Conservation (phyloP, 2,329 filamentous ascomycete species). For the Ophiostoma quercus region DNA sequence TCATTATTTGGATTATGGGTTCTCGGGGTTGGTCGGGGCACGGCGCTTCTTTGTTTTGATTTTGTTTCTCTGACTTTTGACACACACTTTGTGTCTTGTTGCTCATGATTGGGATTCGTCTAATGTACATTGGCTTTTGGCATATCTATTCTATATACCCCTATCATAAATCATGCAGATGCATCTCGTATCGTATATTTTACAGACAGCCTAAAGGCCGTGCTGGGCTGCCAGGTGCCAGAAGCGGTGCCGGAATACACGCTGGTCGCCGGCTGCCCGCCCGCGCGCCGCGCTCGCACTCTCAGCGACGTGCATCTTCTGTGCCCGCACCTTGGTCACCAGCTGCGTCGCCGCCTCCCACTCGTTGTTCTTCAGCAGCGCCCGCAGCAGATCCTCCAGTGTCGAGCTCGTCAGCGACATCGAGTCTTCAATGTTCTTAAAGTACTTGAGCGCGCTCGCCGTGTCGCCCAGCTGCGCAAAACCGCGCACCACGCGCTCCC, state of each 20-base stretch:
- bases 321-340: constrained; percentile 30
- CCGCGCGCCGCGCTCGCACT: constrained; percentile 27
- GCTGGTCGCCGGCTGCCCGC: constrained; percentile 23
- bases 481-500: constrained; percentile 64
- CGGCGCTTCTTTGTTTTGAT: not conserved
- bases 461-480: constrained; percentile 54
- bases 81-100: not conserved
- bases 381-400: constrained; percentile 41
- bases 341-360: constrained; percentile 29
- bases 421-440: constrained; percentile 41
- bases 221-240: constrained; percentile 44
- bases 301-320: constrained; percentile 27
- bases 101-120: not conserved
- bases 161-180: constrained; percentile 1
- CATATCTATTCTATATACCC: constrained; percentile 1
- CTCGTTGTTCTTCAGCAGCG: constrained; percentile 29
- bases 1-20: not conserved
- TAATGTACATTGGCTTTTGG: constrained; percentile 6
- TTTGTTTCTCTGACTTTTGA: not conserved
- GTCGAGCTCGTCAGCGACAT: constrained; percentile 41
- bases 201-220: constrained; percentile 31
- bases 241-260: constrained; percentile 47
- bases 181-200: not conserved
- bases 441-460: constrained; percentile 45
- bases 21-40: not conserved